A percentile compares a stretch with the other conserved stretches of the same genome.
phyloP scores from a whole-genome alignment of 2,329 filamentous ascomycete species.

The Coccinonectria pachysandricola region DNA sequence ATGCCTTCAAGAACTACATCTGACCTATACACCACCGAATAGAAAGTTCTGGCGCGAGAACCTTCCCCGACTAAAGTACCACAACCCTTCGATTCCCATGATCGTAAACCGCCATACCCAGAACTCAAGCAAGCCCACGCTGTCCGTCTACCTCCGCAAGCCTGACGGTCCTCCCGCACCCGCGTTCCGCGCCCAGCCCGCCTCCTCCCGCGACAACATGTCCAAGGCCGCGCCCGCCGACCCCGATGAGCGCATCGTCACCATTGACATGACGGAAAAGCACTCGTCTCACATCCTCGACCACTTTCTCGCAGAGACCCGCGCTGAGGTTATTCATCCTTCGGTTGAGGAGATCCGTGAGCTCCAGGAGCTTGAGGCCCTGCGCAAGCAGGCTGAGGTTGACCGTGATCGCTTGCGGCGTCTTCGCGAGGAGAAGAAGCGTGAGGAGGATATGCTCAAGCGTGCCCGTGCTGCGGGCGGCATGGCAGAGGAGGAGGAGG shows the following conservation, averaged over 20 bases:
- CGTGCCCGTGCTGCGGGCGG: slow-evolving; percentile 29
- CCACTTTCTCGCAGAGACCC: slow-evolving; percentile 51
- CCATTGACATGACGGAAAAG: slow-evolving; percentile 54
- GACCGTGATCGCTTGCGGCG: slow-evolving; percentile 46
- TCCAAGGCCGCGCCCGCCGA: slow-evolving; percentile 39
- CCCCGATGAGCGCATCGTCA: slow-evolving; percentile 38
- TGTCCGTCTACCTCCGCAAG: slow-evolving; percentile 56
- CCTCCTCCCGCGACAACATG: slow-evolving; percentile 37
- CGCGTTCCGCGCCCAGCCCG: slow-evolving; percentile 27
- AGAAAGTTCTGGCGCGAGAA: slow-evolving; percentile 85
- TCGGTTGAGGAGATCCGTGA: slow-evolving; percentile 49
- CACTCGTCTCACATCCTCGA: slow-evolving; percentile 52
- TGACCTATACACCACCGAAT: too few relatives aligned
- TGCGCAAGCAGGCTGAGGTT: slow-evolving; percentile 36
- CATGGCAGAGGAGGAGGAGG: slow-evolving; percentile 24
- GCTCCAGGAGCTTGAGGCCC: slow-evolving; percentile 46
- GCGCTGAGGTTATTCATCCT: slow-evolving; percentile 45
- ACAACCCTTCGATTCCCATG: slow-evolving; percentile 82
- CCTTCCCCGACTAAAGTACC: slow-evolving; percentile 82
- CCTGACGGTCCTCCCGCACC: slow-evolving; percentile 16
- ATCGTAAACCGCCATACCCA: slow-evolving; percentile 60
- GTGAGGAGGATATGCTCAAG: slow-evolving; percentile 45
- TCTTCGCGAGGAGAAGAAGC: slow-evolving; percentile 46
- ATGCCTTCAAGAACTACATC: too few relatives aligned
- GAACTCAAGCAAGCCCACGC: slow-evolving; percentile 43